A percentile compares a stretch with the other conserved stretches of the same genome.
phyloP scores from a whole-genome alignment of 2,329 filamentous ascomycete genomes.

The Periconia sp. region DNA sequence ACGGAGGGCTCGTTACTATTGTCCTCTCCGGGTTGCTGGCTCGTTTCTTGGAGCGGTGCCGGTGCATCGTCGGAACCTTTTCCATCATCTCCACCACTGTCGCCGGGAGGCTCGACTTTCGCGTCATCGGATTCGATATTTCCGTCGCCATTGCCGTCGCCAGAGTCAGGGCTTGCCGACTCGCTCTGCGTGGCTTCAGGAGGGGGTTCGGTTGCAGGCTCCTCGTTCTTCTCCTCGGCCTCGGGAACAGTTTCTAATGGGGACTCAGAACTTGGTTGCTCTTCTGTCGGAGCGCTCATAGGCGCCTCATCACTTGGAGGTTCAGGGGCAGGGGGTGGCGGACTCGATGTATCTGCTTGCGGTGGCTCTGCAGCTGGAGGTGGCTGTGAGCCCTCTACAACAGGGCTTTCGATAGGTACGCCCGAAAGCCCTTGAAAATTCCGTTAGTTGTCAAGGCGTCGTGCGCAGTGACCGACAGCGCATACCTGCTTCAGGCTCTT shows the following conservation, averaged over 20 bases:
- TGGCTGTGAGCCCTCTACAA: constrained; percentile 17
- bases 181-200: constrained; percentile 6
- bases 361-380: constrained; percentile 10
- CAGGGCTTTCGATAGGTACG: constrained; percentile 17
- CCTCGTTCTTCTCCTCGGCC: constrained; percentile 6
- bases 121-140: constrained; percentile 25
- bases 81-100: constrained; percentile 8
- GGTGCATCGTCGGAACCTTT: constrained; percentile 9
- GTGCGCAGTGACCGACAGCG: neutral
- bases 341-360: constrained; percentile 14
- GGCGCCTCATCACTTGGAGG: constrained; percentile 9
- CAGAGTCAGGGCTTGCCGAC: constrained; percentile 11
- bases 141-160: constrained; percentile 15
- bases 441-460: constrained; percentile 18
- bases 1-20: neutral
- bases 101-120: constrained; percentile 32
- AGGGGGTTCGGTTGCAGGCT: constrained; percentile 3
- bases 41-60: constrained; percentile 9
- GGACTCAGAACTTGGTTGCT: constrained; percentile 9
- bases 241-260: constrained; percentile 11
- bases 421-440: constrained; percentile 25
- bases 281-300: constrained; percentile 8
- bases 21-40: constrained; percentile 1
- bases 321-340: constrained; percentile 21
- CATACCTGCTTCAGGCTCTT: constrained; percentile 22